Base-by-base conservation (phyloP, 2,329 filamentous ascomycete species). In the Exophiala phaeomuriformis region DNA sequence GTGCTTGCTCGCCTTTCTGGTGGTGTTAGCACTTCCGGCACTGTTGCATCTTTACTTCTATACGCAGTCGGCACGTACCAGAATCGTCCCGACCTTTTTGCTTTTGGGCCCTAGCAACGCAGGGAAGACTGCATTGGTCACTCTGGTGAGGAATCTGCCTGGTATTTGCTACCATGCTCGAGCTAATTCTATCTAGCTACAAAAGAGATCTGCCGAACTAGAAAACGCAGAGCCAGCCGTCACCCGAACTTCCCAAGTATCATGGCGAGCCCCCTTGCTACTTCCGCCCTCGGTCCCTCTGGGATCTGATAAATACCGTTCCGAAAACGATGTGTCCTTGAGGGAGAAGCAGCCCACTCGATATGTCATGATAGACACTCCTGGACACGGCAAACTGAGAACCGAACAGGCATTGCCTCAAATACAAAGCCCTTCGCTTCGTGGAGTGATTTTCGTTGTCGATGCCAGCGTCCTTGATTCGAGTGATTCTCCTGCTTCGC, bases 351-450 rank as follows among this genome's bases (percentile, higher is more conserved):
- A 66, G 12, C 65, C 64, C 19, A 69, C 70, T 40, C 67, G 67
- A 10, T 75, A 74, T 57, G 61, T 66, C 3, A 49, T 75, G 9
- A 68, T 64, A 49, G 93, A 98, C 72, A 97, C 91, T 0, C 93
- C 93, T 0, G 93, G 93, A 37, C 93, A 98, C 73, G 90, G 89
- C 64, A 98, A 98, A 73, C 82, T 98, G 55, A 88, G 93, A 56
- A 79, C 82, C 63, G 76, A 82, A 60, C 83, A 86, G 2, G 75
- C 86, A 54, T 70, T 75, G 40, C 65, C 74, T 9, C 72, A 82
- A 54, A 65, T 75, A 19, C 66, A 68, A 47, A 64, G 73, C 35
- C 59, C 64, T 12, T 56, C 63, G 12, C 73, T 91, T 45, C 79
- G 79, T 39, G 90, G 86, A 12, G 75, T 97, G 49, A 78, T 97